Evolutionary conservation across 2,329 filamentous ascomycete species (phyloP), one percentile per base, ranked within the genome.

Genomic region (Aspergillus quadricinctus): DNA sequence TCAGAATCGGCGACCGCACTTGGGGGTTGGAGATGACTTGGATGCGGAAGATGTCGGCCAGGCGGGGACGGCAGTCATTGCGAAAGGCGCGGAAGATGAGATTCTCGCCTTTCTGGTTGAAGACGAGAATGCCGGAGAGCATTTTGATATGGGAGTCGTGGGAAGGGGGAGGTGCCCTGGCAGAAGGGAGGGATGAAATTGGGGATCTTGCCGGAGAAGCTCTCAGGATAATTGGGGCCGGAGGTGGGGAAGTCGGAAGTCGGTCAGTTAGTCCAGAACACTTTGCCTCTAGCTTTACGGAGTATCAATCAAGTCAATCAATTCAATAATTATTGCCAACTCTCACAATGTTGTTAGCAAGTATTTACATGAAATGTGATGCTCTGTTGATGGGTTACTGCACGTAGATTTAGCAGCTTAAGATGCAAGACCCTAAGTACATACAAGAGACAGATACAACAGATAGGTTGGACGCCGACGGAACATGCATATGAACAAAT

Each of bases 91-190:
- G 91, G 81, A 99, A 97, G 77, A 99, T 99, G 72, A 99, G 90
- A 78, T 99, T 97, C 81, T 99, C 94, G 78, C 94, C 94, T 79
- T 99, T 99, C 76, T 99, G 94, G 67, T 99, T 99, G 83, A 99
- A 99, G 66, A 99, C 88, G 65, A 99, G 86, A 70, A 99, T 93
- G 58, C 94, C 94, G 66, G 93, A 97, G 66, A 99, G 82, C 95
- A 99, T 99, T 62, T 49, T 56, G 49, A 48, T 48, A 56, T 57
- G 55, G 51, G 51, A 53, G 54, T 57, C 54, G 31, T 35, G 52
- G 50, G 59, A 53, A 54, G 53, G 54, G 59, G 54, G 58, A 51
- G 40, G 53, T 48, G 35, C 41, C 55, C 51, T 17, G 37, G 48
- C 29, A 48, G 29, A 37, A 40, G 49, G 51, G 49, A 25, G 50